Evolutionary conservation across 2,329 filamentous ascomycete species (phyloP).

Genomic region (Pseudogymnoascus sp.): DNA sequence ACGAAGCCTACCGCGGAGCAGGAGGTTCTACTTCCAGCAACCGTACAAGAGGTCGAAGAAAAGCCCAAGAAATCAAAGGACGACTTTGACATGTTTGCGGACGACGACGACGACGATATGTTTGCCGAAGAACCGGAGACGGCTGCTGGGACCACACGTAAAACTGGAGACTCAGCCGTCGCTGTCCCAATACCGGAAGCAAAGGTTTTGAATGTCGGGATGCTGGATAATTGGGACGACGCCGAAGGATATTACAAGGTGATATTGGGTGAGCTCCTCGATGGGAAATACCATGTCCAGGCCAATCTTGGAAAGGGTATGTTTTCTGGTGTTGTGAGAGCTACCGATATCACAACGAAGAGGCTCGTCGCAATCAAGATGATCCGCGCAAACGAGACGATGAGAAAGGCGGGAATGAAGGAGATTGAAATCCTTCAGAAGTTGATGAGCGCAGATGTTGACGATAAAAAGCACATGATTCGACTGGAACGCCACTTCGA

Average conservation of each 20-base stretch:
- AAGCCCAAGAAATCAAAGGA: constrained; percentile 43
- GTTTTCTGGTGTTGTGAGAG: constrained; percentile 92
- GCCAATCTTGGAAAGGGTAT: constrained; percentile 85
- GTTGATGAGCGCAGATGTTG: constrained; percentile 74
- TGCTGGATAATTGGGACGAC: constrained; percentile 89
- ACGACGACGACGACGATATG: constrained; percentile 63
- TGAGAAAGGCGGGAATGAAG: constrained; percentile 86
- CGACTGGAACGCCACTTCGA: constrained; percentile 82
- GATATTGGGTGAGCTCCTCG: constrained; percentile 81
- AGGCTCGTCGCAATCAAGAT: constrained; percentile 92
- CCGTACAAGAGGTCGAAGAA: constrained; percentile 23
- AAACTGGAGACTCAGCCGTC: constrained; percentile 39
- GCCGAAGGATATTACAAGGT: constrained; percentile 95
- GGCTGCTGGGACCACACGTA: constrained; percentile 30
- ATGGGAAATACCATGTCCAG: constrained; percentile 82
- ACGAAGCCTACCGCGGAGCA: constrained; percentile 45
- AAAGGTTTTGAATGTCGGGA: constrained; percentile 58
- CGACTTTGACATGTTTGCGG: constrained; percentile 84
- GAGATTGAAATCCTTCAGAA: constrained; percentile 91
- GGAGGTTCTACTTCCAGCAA: constrained; percentile 36
- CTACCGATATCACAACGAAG: constrained; percentile 66
- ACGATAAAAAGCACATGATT: constrained; percentile 87
- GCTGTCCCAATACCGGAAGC: constrained; percentile 37
- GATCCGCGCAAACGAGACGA: constrained; percentile 90
- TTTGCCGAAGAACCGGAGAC: constrained; percentile 45